Percentiles rank a stretch among this genome's conserved stretches.
Evolutionary conservation across 257 asterid species (phyloP).

Genomic region (Capsicum baccatum): DNA sequence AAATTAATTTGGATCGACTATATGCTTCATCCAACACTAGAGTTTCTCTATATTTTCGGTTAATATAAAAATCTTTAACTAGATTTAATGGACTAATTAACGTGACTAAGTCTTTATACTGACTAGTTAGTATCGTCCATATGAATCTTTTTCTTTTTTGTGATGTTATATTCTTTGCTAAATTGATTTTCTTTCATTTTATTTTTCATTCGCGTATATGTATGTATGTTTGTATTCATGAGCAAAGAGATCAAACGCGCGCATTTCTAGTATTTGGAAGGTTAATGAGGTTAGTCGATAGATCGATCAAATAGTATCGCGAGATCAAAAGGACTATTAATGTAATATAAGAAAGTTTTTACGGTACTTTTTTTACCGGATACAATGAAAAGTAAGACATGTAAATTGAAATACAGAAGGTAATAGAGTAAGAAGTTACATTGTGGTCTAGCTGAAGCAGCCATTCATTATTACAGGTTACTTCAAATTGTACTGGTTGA

Average conservation of each 20-base stretch:
- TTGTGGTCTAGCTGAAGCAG: not conserved
- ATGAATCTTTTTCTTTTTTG: not conserved
- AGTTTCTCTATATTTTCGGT: not conserved
- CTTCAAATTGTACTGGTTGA: not conserved
- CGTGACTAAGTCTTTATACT: not conserved
- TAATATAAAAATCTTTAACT: not conserved
- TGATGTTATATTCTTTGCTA: not conserved
- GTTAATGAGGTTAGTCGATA: not conserved
- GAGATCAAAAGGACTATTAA: not conserved
- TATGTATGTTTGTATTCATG: not conserved
- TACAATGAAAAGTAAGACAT: not conserved
- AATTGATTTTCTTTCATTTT: not conserved
- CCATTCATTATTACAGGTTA: not conserved
- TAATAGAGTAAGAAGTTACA: not conserved
- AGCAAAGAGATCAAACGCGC: not conserved
- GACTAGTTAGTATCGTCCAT: not conserved
- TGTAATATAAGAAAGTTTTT: too few relatives aligned
- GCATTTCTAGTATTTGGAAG: not conserved
- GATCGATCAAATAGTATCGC: not conserved
- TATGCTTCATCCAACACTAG: too few relatives aligned
- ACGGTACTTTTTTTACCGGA: too few relatives aligned
- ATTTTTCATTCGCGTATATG: not conserved
- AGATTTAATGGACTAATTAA: not conserved
- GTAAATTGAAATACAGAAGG: not conserved
- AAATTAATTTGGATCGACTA: too few relatives aligned